These are phyloP conservation scores for Monilinia polystroma DNA, from an alignment of 2,329 filamentous ascomycete genomes.

Conservation along the genomic window DNA sequence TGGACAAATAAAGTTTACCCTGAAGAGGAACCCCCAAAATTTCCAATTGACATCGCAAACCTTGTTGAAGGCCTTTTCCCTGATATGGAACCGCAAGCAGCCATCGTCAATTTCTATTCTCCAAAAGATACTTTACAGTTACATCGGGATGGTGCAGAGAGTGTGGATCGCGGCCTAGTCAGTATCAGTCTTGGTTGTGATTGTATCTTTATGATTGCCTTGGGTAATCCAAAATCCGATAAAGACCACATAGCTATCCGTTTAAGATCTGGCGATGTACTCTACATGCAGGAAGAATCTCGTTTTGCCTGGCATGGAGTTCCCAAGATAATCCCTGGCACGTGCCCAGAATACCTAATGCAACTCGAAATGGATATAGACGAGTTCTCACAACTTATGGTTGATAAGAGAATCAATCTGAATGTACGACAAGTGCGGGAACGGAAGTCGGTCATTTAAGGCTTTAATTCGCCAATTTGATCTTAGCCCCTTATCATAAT, in stretches of 20 bases:
- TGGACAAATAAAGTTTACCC: slow-evolving; percentile 90
- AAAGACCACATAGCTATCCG: slow-evolving; percentile 59
- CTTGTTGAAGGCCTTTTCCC: slow-evolving; percentile 73
- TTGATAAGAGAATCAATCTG: slow-evolving; percentile 80
- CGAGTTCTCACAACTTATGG: slow-evolving; percentile 85
- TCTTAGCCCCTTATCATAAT: slow-evolving; percentile 8
- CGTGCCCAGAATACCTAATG: slow-evolving; percentile 72
- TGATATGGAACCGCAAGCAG: slow-evolving; percentile 75
- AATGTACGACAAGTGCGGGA: slow-evolving; percentile 86
- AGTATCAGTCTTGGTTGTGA: slow-evolving; percentile 91
- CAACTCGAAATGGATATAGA: slow-evolving; percentile 64
- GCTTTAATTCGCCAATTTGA: not conserved
- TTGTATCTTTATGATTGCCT: slow-evolving; percentile 79
- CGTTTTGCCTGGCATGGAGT: slow-evolving; percentile 95
- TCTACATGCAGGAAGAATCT: slow-evolving; percentile 82
- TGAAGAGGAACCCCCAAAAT: slow-evolving; percentile 61
- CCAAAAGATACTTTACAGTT: slow-evolving; percentile 89
- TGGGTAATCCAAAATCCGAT: slow-evolving; percentile 39
- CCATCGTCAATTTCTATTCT: slow-evolving; percentile 91
- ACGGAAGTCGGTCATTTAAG: not conserved
- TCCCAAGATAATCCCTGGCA: slow-evolving; percentile 76
- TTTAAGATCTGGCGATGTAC: slow-evolving; percentile 79
- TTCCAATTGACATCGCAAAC: slow-evolving; percentile 69
- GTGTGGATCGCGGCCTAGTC: slow-evolving; percentile 73
- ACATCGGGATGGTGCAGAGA: slow-evolving; percentile 91